A percentile compares a stretch with the other conserved stretches of the same genome.
phyloP scores from a whole-genome alignment of 768 basidiomycete species.

The Leucogyrophana mollusca region DNA sequence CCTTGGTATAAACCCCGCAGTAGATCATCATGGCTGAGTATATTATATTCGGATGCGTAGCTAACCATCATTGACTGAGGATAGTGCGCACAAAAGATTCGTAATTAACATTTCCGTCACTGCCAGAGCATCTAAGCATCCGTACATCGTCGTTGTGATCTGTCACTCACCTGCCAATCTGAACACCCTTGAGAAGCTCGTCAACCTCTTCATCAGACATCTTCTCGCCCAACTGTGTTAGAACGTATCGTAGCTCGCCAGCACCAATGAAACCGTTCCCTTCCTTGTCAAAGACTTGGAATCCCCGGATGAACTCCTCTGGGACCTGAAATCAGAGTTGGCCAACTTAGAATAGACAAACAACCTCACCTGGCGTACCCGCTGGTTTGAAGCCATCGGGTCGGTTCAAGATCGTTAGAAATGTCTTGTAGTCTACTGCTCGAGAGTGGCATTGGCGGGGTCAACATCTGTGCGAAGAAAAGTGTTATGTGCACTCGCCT shows the following conservation, averaged over 20 bases:
- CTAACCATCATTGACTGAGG: conserved; percentile 75
- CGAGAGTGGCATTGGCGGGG: neutral
- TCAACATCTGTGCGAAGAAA: too few species aligned
- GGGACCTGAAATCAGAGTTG: conserved; percentile 7
- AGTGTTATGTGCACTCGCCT: conserved; percentile 53
- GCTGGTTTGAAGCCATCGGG: conserved; percentile 98
- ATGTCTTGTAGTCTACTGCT: conserved; percentile 89
- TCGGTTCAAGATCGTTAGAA: conserved; percentile 87
- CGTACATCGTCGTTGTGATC: conserved; percentile 1
- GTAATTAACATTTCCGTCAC: conserved; percentile 97
- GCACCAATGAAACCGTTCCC: conserved; percentile 72
- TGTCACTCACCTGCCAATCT: conserved; percentile 80
- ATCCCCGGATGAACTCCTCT: conserved; percentile 99
- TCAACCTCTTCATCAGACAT: conserved; percentile 98
- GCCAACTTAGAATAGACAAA: neutral
- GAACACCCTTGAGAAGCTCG: conserved; percentile 94
- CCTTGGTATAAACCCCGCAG: neutral
- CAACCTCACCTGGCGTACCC: conserved; percentile 80
- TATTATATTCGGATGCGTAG: too few species aligned
- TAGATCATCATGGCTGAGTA: too few species aligned
- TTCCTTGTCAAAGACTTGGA: conserved; percentile 95
- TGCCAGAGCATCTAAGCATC: conserved; percentile 29
- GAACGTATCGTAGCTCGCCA: conserved; percentile 71
- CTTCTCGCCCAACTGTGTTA: conserved; percentile 97
- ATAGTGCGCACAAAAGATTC: conserved; percentile 96